These are phyloP conservation scores for Auricularia cornea DNA, from an alignment of 768 basidiomycete species.

Conservation along the genomic window DNA sequence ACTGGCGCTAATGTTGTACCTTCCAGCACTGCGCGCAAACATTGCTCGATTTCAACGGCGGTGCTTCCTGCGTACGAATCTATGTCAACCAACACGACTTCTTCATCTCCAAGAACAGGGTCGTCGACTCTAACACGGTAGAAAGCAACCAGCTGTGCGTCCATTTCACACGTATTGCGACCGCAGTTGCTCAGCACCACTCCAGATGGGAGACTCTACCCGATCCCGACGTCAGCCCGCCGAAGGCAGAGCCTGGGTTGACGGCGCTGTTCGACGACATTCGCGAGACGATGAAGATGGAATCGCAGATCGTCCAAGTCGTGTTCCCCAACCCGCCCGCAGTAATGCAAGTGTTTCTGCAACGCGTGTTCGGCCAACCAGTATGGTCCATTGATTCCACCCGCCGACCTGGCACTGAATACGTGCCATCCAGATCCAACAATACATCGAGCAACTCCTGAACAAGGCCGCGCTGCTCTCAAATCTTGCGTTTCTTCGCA, in stretches of 20 bases:
- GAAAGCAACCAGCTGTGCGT: constrained; percentile 44
- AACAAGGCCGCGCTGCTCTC: constrained; percentile 67
- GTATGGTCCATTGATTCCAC: no score
- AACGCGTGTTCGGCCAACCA: constrained; percentile 95
- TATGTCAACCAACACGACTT: constrained; percentile 99
- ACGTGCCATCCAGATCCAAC: constrained; percentile 88
- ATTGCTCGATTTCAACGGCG: constrained; percentile 95
- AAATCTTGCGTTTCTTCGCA: constrained; percentile 82
- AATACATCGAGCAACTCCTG: constrained; percentile 86
- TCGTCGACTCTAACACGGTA: constrained; percentile 51
- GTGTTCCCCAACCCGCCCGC: constrained; percentile 95
- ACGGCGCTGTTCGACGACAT: constrained; percentile 80
- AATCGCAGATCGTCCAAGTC: constrained; percentile 95
- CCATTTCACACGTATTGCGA: constrained; percentile 22
- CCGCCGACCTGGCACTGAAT: no score
- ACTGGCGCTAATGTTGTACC: constrained; percentile 5
- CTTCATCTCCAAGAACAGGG: constrained; percentile 81
- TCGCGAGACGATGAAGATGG: constrained; percentile 82
- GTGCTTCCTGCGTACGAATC: constrained; percentile 91
- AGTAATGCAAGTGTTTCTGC: constrained; percentile 97
- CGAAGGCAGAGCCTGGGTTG: constrained; percentile 72
- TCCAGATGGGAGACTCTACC: constrained; percentile 60
- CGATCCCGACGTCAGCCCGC: constrained; percentile 69
- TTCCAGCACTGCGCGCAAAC: constrained; percentile 92
- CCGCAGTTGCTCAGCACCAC: constrained; percentile 30